A percentile compares a stretch with the other conserved stretches of the same genome.
phyloP scores from a whole-genome alignment of 2,329 filamentous ascomycete species.

The Nemania sp. region DNA sequence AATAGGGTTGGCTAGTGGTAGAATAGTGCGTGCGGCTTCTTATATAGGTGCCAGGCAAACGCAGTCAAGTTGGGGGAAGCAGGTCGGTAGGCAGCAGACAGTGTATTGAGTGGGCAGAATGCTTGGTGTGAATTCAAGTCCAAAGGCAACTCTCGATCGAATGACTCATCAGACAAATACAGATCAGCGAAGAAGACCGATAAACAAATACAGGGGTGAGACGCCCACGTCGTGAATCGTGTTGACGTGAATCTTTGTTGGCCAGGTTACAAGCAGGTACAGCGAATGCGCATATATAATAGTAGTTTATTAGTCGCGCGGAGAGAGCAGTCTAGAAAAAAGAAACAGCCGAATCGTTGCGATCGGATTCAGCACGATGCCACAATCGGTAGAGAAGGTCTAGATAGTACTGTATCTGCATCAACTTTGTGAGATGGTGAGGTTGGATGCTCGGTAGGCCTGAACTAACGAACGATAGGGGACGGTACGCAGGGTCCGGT shows the following conservation, averaged over 20 bases:
- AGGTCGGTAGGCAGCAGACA: constrained; percentile 5
- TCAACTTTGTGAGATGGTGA: no score
- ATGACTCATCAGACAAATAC: constrained; percentile 1
- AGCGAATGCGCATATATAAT: neutral
- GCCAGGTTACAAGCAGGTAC: neutral
- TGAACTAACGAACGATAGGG: no score
- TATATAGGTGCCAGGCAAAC: constrained; percentile 21
- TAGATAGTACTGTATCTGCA: no score
- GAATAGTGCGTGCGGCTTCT: neutral
- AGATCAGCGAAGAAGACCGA: neutral
- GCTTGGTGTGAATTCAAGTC: neutral
- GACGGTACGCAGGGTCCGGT: no score
- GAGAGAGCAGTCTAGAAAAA: no score
- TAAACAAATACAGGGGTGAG: neutral
- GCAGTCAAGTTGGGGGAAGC: neutral
- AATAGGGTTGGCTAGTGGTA: neutral
- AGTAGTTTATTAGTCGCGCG: no score
- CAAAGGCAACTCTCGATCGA: neutral
- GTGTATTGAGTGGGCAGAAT: neutral
- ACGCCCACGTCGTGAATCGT: neutral
- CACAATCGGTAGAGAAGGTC: neutral
- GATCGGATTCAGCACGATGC: neutral
- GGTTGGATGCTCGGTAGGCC: no score
- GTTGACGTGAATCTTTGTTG: no score
- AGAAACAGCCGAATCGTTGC: neutral